Evolutionary conservation across 2,329 filamentous ascomycete genomes (phyloP).

Genomic region (Ceratocystiopsis brevicomis): DNA sequence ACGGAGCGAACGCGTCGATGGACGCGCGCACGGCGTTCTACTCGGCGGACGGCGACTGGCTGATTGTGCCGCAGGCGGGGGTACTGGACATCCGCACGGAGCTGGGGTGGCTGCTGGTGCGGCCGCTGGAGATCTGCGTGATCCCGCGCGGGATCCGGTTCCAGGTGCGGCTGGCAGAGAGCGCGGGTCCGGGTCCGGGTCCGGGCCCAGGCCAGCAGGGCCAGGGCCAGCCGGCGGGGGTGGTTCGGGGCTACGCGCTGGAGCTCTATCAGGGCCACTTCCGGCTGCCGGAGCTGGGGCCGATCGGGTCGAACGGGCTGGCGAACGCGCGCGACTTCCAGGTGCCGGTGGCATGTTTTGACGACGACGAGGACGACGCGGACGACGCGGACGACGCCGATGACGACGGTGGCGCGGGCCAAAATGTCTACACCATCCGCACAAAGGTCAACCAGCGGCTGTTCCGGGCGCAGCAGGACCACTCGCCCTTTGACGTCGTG

Average conservation of each 20-base stretch:
- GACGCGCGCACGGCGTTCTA: slow-evolving; percentile 57
- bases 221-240: too few relatives aligned
- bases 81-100: slow-evolving; percentile 60
- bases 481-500: slow-evolving; percentile 59
- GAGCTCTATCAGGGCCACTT: slow-evolving; percentile 60
- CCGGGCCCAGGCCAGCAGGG: slow-evolving; percentile 19
- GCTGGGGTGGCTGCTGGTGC: slow-evolving; percentile 53
- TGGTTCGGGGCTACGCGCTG: slow-evolving; percentile 53
- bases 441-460: slow-evolving; percentile 50
- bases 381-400: slow-evolving; percentile 16
- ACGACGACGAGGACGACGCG: slow-evolving; percentile 38
- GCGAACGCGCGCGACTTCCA: slow-evolving; percentile 62
- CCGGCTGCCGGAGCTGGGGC: slow-evolving; percentile 50
- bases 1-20: slow-evolving; percentile 65
- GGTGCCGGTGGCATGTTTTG: slow-evolving; percentile 48
- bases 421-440: slow-evolving; percentile 29
- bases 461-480: slow-evolving; percentile 44
- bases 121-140: slow-evolving; percentile 60
- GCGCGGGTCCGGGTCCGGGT: too few relatives aligned
- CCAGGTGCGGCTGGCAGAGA: slow-evolving; percentile 44
- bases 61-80: slow-evolving; percentile 60
- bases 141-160: slow-evolving; percentile 59
- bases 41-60: slow-evolving; percentile 62
- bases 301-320: slow-evolving; percentile 56
- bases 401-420: slow-evolving; percentile 31